A percentile compares a stretch with the other conserved stretches of the same genome.
Evolutionary conservation across 176 grass and related monocot genomes (phyloP).

Genomic region (Aegilops tauschii): DNA sequence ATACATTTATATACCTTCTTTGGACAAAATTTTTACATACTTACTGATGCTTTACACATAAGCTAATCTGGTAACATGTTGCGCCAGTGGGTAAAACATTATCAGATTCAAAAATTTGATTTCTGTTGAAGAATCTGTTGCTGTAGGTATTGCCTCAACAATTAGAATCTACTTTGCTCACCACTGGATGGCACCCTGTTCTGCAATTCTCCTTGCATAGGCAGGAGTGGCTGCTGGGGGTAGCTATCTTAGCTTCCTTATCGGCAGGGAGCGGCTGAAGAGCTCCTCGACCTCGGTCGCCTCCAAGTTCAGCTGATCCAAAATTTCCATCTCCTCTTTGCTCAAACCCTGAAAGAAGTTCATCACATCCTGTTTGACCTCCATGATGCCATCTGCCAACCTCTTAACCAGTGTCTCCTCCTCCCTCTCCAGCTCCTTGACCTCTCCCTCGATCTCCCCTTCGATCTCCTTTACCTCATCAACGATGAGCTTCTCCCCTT

Average conservation of each 20-base stretch:
- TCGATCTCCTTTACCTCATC: slow-evolving; percentile 77
- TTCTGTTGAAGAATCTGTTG: slow-evolving; percentile 20
- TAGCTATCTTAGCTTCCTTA: slow-evolving; percentile 83
- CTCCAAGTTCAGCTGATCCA: slow-evolving; percentile 88
- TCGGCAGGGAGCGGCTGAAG: slow-evolving; percentile 69
- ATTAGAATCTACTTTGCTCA: slow-evolving; percentile 20
- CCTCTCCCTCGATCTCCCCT: slow-evolving; percentile 67
- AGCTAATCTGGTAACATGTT: not conserved
- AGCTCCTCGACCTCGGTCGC: slow-evolving; percentile 75
- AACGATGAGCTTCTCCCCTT: slow-evolving; percentile 74
- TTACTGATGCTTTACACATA: slow-evolving; percentile 22
- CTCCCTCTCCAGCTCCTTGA: slow-evolving; percentile 70
- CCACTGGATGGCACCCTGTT: slow-evolving; percentile 13
- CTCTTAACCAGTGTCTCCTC: slow-evolving; percentile 61
- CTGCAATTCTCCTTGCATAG: not conserved
- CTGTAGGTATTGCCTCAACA: slow-evolving; percentile 18
- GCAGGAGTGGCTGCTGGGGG: not conserved
- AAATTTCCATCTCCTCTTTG: slow-evolving; percentile 88
- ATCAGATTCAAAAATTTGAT: slow-evolving; percentile 28
- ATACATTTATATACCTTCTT: not conserved
- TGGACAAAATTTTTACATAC: not conserved
- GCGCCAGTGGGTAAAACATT: not conserved
- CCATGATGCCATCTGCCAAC: slow-evolving; percentile 63
- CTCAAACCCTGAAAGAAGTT: slow-evolving; percentile 78
- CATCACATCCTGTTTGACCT: slow-evolving; percentile 53